phyloP scores from a whole-genome alignment of 176 grass and related monocot species.

The Aegilops sharonensis region DNA sequence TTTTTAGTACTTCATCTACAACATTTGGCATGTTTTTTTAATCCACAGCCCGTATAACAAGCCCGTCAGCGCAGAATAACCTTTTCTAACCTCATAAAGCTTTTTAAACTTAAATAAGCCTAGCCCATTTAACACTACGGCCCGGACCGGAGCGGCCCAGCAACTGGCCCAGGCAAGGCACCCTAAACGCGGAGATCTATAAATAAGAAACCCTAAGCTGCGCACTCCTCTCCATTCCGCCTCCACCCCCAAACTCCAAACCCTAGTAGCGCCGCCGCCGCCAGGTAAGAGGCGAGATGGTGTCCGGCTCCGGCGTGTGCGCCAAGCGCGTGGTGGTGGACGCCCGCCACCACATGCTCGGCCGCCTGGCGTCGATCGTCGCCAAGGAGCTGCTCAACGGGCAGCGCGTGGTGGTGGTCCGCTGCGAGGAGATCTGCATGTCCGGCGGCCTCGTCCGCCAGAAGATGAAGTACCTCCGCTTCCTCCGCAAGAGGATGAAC shows the following conservation, averaged over 20 bases:
- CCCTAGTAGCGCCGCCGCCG: conserved; percentile 37
- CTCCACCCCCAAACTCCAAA: conserved; percentile 23
- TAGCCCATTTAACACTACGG: neutral
- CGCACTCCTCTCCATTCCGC: neutral
- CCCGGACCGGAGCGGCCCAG: conserved; percentile 18
- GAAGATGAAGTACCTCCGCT: conserved; percentile 97
- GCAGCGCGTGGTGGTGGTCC: conserved; percentile 78
- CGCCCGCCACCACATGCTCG: conserved; percentile 90
- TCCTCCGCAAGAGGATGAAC: conserved; percentile 96
- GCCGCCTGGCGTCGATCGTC: conserved; percentile 69
- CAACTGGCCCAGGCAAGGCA: neutral
- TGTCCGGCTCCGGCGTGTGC: conserved; percentile 78
- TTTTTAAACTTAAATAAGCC: neutral
- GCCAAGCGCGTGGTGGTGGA: conserved; percentile 70
- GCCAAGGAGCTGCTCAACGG: conserved; percentile 93
- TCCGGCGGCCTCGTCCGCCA: conserved; percentile 85
- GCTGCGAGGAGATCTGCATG: conserved; percentile 95
- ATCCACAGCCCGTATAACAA: neutral
- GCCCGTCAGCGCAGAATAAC: neutral
- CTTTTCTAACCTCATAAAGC: neutral
- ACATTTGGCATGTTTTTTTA: too few species aligned
- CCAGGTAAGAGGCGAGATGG: conserved; percentile 52
- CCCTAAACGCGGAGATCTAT: conserved; percentile 29
- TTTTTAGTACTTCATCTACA: too few species aligned
- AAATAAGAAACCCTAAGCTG: conserved; percentile 38